These are phyloP conservation scores for Cutaneotrichosporon dermatis DNA, from an alignment of 1,284 basidiomycete species.

Conservation along the genomic window DNA sequence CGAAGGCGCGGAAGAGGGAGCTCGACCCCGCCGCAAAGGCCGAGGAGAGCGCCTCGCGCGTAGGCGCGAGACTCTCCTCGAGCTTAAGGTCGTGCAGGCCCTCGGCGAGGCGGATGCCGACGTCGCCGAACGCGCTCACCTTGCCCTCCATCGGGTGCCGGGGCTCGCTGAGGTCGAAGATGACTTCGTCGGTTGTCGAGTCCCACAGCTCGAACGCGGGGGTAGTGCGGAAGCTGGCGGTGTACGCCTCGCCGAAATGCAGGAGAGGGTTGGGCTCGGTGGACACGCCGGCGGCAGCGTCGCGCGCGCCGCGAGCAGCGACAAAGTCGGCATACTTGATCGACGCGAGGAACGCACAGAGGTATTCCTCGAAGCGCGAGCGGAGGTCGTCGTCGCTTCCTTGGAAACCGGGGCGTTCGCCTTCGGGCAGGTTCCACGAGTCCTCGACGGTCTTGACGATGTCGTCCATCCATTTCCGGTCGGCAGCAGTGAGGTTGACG, in stretches of 20 bases:
- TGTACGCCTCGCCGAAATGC: slow-evolving; percentile 79
- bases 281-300: background rate
- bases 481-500: slow-evolving; percentile 78
- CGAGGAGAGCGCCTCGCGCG: slow-evolving; percentile 75
- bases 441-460: slow-evolving; percentile 75
- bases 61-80: slow-evolving; percentile 81
- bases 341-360: slow-evolving; percentile 54
- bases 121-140: slow-evolving; percentile 79
- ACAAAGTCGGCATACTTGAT: slow-evolving; percentile 82
- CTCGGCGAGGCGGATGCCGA: slow-evolving; percentile 75
- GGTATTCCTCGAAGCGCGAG: slow-evolving; percentile 62
- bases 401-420: slow-evolving; percentile 57
- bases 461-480: slow-evolving; percentile 93
- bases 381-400: slow-evolving; percentile 90
- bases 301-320: background rate
- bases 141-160: slow-evolving; percentile 84
- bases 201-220: slow-evolving; percentile 84
- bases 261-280: slow-evolving; percentile 50
- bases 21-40: slow-evolving; percentile 70
- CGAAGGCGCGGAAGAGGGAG: slow-evolving; percentile 80
- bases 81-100: slow-evolving; percentile 85
- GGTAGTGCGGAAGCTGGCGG: slow-evolving; percentile 75
- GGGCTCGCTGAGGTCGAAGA: slow-evolving; percentile 90
- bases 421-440: slow-evolving; percentile 57
- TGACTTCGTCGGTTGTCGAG: slow-evolving; percentile 72